These are phyloP conservation scores for Stereocaulon alpinum DNA, from an alignment of 495 filamentous ascomycete genomes.

Conservation along the genomic window DNA sequence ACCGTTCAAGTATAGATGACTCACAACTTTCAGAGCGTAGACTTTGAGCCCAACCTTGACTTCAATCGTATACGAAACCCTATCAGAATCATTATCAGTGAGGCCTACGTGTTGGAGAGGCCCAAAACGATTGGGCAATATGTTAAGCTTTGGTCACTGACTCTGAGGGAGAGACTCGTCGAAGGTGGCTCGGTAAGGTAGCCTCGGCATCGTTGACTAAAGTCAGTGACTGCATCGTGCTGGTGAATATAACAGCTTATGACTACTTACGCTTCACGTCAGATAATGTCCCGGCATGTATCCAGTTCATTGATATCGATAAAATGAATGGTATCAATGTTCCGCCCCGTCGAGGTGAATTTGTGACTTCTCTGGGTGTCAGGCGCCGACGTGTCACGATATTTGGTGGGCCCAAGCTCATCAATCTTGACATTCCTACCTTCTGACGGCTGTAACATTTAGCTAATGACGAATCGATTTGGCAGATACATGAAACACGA, in stretches of 20 bases:
- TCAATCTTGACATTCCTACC: too few species aligned
- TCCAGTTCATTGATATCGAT: too few species aligned
- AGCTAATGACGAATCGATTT: too few species aligned
- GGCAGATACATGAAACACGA: too few species aligned
- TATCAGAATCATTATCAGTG: neutral
- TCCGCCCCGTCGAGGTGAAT: too few species aligned
- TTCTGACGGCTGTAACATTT: too few species aligned
- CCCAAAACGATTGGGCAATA: neutral
- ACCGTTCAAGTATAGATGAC: neutral
- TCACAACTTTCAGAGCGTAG: conserved; percentile 18
- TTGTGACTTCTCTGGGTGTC: too few species aligned
- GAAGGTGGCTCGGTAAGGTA: neutral
- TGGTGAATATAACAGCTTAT: neutral
- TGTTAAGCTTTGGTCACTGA: neutral
- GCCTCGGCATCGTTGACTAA: neutral
- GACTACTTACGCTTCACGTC: neutral
- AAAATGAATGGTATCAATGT: too few species aligned
- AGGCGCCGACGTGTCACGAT: too few species aligned
- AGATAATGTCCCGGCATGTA: neutral
- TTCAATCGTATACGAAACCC: conserved; percentile 17
- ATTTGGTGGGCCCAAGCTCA: too few species aligned
- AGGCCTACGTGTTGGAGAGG: neutral
- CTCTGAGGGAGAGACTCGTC: neutral
- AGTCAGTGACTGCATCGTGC: neutral
- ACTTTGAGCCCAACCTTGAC: conserved; percentile 1